These are phyloP conservation scores for Gleditsia sinensis DNA, from an alignment of 306 rosid species.

Conservation along the genomic window DNA sequence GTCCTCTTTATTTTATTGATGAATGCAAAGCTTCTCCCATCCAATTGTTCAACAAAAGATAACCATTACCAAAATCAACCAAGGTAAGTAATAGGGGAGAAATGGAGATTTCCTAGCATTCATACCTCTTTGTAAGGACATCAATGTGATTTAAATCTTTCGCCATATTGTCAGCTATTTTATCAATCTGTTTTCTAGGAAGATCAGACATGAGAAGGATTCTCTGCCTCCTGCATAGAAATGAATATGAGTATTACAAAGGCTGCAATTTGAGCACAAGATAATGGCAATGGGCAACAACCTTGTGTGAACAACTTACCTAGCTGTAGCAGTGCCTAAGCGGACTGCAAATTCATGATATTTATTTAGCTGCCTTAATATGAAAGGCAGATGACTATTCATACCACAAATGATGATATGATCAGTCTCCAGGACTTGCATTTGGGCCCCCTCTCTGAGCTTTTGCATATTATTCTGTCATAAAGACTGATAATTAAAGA, in stretches of 20 bases:
- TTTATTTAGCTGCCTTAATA: slow-evolving; percentile 84
- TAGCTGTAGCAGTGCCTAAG: slow-evolving; percentile 93
- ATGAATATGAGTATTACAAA: slow-evolving; percentile 37
- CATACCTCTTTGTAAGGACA: slow-evolving; percentile 88
- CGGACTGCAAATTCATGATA: slow-evolving; percentile 86
- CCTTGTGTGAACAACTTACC: slow-evolving; percentile 58
- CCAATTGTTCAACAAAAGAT: not conserved
- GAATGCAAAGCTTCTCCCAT: not conserved
- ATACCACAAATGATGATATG: slow-evolving; percentile 95
- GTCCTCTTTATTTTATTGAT: not conserved
- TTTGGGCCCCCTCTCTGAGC: slow-evolving; percentile 92
- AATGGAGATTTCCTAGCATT: slow-evolving; percentile 40
- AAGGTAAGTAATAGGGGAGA: slow-evolving; percentile 1
- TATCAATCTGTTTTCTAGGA: slow-evolving; percentile 95
- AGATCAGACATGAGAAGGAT: slow-evolving; percentile 95
- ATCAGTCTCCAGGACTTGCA: slow-evolving; percentile 92
- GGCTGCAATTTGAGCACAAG: slow-evolving; percentile 36
- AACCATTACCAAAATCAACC: slow-evolving; percentile 19
- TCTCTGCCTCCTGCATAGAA: slow-evolving; percentile 78
- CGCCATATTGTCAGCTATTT: slow-evolving; percentile 67
- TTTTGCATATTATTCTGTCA: slow-evolving; percentile 87
- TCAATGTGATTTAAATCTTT: slow-evolving; percentile 88
- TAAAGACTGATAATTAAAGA: slow-evolving; percentile 41
- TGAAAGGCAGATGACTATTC: slow-evolving; percentile 83
- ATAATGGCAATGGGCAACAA: slow-evolving; percentile 33